Conservation (phyloP, 805 yeast species). For the Yamadazyma ubonensis region DNA sequence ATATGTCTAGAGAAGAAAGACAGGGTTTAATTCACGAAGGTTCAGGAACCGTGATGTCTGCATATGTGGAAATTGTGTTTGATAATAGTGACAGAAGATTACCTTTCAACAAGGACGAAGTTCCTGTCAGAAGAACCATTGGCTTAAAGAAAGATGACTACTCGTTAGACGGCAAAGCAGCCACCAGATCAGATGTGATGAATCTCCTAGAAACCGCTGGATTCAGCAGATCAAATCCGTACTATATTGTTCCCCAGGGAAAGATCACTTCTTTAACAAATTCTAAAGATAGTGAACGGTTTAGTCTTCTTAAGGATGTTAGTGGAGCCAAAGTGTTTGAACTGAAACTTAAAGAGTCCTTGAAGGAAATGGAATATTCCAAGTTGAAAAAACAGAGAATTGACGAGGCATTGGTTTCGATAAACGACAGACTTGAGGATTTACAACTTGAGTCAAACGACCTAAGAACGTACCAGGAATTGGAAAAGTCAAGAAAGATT, state of each 20-base stretch:
- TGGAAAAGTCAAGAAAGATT: slow-evolving; percentile 66
- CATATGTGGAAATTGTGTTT: slow-evolving; percentile 86
- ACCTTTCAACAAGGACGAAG: slow-evolving; percentile 65
- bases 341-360: slow-evolving; percentile 70
- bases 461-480: slow-evolving; percentile 62
- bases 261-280: slow-evolving; percentile 83
- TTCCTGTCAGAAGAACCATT: slow-evolving; percentile 79
- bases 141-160: slow-evolving; percentile 94
- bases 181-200: slow-evolving; percentile 77
- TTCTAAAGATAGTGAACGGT: slow-evolving; percentile 81
- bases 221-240: slow-evolving; percentile 84
- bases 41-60: slow-evolving; percentile 85
- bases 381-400: slow-evolving; percentile 68
- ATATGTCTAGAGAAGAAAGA: slow-evolving; percentile 80
- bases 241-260: slow-evolving; percentile 97
- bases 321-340: slow-evolving; percentile 96
- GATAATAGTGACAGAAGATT: slow-evolving; percentile 78
- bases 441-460: slow-evolving; percentile 79
- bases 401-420: slow-evolving; percentile 66
- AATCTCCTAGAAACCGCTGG: slow-evolving; percentile 89
- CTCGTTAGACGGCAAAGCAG: slow-evolving; percentile 74
- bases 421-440: slow-evolving; percentile 71
- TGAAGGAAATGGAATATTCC: slow-evolving; percentile 75
- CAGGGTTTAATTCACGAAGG: slow-evolving; percentile 89
- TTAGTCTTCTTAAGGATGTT: slow-evolving; percentile 79